phyloP scores from a whole-genome alignment of 179 eudicot genomes.

The Patellifolia procumbens region DNA sequence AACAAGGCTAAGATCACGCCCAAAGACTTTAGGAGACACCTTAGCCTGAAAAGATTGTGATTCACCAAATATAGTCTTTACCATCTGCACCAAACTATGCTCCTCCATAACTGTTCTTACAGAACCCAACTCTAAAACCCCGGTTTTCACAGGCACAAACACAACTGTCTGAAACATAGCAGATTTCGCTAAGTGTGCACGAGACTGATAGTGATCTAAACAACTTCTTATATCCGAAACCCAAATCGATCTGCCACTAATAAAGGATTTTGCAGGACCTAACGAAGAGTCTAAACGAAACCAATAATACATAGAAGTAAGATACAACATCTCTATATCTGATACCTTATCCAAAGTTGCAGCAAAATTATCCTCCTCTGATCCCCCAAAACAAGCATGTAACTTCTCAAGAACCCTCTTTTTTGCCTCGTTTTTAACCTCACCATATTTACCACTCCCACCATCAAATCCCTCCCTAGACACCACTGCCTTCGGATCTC shows the following conservation, averaged over 20 bases:
- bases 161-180: slow-evolving; percentile 62
- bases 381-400: slow-evolving; percentile 60
- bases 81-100: slow-evolving; percentile 38
- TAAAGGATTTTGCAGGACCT: slow-evolving; percentile 72
- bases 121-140: slow-evolving; percentile 84
- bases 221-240: slow-evolving; percentile 57
- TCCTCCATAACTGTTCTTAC: slow-evolving; percentile 62
- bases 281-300: slow-evolving; percentile 62
- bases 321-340: slow-evolving; percentile 72
- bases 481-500: slow-evolving; percentile 44
- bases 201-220: slow-evolving; percentile 62
- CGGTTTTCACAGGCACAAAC: slow-evolving; percentile 67
- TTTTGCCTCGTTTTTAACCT: slow-evolving; percentile 36
- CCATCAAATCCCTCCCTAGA: slow-evolving; percentile 10
- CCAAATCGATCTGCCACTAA: slow-evolving; percentile 67
- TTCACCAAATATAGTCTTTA: slow-evolving; percentile 47
- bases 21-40: slow-evolving; percentile 62
- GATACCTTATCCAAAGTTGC: slow-evolving; percentile 57
- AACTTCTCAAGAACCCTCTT: slow-evolving; percentile 69
- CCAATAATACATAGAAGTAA: slow-evolving; percentile 71
- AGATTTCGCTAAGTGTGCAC: slow-evolving; percentile 56
- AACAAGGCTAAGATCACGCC: slow-evolving; percentile 79
- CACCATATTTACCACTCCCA: slow-evolving; percentile 29
- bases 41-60: slow-evolving; percentile 44
- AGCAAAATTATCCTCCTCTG: slow-evolving; percentile 47